phyloP scores from a whole-genome alignment of 140 eudicot genomes.

The Anethum foeniculum region DNA sequence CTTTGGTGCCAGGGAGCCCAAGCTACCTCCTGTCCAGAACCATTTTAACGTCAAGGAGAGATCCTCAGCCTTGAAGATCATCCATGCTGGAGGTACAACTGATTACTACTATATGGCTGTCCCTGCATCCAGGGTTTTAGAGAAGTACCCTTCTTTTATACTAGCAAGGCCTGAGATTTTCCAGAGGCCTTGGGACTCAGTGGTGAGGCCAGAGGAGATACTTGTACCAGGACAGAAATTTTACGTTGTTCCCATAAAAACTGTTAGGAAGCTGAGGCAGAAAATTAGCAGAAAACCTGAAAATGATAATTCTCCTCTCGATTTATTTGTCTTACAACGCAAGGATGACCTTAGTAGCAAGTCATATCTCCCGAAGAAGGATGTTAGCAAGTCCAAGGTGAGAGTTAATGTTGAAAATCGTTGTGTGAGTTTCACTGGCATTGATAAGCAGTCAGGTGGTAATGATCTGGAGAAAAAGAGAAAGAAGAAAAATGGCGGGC shows the following conservation, averaged over 20 bases:
- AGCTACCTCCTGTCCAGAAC: background rate
- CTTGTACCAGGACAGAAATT: conserved; percentile 58
- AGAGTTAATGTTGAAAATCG: conserved; percentile 9
- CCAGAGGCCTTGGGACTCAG: conserved; percentile 58
- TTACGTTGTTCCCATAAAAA: conserved; percentile 40
- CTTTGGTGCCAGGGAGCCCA: conserved; percentile 23
- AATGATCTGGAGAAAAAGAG: conserved; percentile 10
- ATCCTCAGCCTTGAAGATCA: conserved; percentile 45
- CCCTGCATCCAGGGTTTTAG: conserved; percentile 51
- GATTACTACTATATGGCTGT: conserved; percentile 68
- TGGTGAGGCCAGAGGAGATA: conserved; percentile 50
- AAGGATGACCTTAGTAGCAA: conserved; percentile 9
- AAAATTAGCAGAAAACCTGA: conserved; percentile 21
- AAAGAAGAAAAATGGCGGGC: conserved; percentile 5
- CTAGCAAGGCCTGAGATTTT: conserved; percentile 57
- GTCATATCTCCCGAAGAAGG: conserved; percentile 2
- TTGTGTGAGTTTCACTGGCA: conserved; percentile 35
- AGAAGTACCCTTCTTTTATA: conserved; percentile 43
- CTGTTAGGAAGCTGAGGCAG: conserved; percentile 48
- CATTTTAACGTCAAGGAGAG: conserved; percentile 7
- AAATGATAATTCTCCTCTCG: background rate
- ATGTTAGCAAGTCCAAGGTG: conserved; percentile 21
- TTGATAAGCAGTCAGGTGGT: conserved; percentile 20
- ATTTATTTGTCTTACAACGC: background rate
- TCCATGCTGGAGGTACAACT: conserved; percentile 51